Evolutionary conservation across 805 yeast genomes (phyloP), one percentile per base, ranked within the genome.

Genomic region (Wickerhamomyces subpelliculosus): DNA sequence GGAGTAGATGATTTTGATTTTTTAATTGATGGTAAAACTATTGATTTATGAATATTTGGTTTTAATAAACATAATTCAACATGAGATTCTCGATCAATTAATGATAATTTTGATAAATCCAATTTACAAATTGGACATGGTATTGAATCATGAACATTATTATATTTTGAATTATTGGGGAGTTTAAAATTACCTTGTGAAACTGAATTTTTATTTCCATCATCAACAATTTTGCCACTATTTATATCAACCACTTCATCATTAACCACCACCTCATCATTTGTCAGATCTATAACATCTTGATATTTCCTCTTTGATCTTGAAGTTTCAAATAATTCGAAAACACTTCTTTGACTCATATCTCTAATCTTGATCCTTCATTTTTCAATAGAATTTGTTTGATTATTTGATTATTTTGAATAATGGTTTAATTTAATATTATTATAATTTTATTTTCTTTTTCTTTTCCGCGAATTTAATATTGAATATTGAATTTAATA

Each of bases 91-190:
- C 83, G 58, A 21, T 63, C 66, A 24, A 62, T 63, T 6, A 77
- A 42, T 3, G 60, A 50, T 16, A 72, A 55, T 2, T 41, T 40
- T 3, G 69, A 58, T 18, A 80, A 44, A 31, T 65, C 54, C 3
- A 58, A 37, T 7, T 42, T 38, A 46, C 87, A 80, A 1, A 79
- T 54, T 0, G 85, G 86, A 49, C 87, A 80, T 8, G 29, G 38
- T 1, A 36, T 29, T 5, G n/a, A 7, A 25, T 25, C 27, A 4
- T 25, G 16, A 4, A 11, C 9, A 9, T 24, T n/a, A 10, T 24
- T n/a, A n/a, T n/a, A n/a, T n/a, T n/a, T n/a, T n/a, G n/a, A n/a
- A n/a, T n/a, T n/a, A n/a, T n/a, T n/a, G n/a, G n/a, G n/a, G n/a
- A n/a, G n/a, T n/a, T n/a, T 13, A 25, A 10, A 6, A 13, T 13